These are phyloP conservation scores for Neurospora sp. DNA, from an alignment of 495 filamentous ascomycete genomes.

Conservation along the genomic window DNA sequence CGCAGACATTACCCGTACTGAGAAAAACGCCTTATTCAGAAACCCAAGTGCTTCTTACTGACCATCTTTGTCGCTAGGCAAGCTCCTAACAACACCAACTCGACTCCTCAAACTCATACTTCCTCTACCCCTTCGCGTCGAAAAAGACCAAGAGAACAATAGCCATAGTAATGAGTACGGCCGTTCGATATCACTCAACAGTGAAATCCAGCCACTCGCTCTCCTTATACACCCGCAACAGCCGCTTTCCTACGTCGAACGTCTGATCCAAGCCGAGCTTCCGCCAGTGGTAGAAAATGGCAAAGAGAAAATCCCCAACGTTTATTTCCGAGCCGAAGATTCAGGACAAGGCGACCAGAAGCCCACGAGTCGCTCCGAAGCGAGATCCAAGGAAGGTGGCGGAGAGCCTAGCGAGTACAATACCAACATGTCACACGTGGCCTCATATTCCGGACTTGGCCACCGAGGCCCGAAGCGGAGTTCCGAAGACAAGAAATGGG, in stretches of 20 bases:
- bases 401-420: background rate
- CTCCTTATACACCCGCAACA: constrained; percentile 88
- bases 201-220: constrained; percentile 70
- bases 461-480: constrained; percentile 34
- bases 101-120: constrained; percentile 82
- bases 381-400: constrained; percentile 10
- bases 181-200: constrained; percentile 35
- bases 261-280: constrained; percentile 80
- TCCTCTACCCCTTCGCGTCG: constrained; percentile 55
- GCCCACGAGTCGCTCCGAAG: constrained; percentile 22
- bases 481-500: constrained; percentile 46
- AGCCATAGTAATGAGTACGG: constrained; percentile 23
- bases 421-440: constrained; percentile 30
- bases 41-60: background rate
- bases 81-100: constrained; percentile 83
- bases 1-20: background rate
- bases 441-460: constrained; percentile 51
- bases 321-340: constrained; percentile 77
- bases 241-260: constrained; percentile 84
- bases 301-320: constrained; percentile 54
- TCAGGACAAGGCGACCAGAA: constrained; percentile 47
- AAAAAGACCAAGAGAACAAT: constrained; percentile 42
- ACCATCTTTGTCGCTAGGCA: constrained; percentile 42
- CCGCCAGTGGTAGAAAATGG: constrained; percentile 56
- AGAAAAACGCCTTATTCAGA: background rate